Conservation (phyloP, 1,284 basidiomycete genomes). For the Puccinia coronata region DNA sequence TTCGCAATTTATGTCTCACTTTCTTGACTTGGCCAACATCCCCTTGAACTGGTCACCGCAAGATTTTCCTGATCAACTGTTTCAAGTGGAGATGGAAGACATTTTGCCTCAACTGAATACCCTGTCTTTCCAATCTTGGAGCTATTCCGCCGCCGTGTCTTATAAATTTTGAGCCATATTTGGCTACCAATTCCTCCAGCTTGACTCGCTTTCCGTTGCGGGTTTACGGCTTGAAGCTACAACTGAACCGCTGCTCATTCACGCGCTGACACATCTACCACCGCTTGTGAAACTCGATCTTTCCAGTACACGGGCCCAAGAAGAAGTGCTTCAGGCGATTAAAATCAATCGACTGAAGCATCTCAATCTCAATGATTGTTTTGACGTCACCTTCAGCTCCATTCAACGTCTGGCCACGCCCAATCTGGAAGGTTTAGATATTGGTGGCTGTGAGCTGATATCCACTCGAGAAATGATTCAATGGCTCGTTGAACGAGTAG, state of each 20-base stretch:
- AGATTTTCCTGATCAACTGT: neutral
- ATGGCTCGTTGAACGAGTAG: slow-evolving; percentile 20
- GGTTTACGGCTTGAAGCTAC: neutral
- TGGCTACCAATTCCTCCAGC: slow-evolving; percentile 21
- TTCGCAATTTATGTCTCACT: slow-evolving; percentile 17
- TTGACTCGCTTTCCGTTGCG: slow-evolving; percentile 35
- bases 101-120: slow-evolving; percentile 22
- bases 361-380: slow-evolving; percentile 19
- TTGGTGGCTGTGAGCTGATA: slow-evolving; percentile 42
- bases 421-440: slow-evolving; percentile 9
- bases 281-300: slow-evolving; percentile 26
- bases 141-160: neutral
- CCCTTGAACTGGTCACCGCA: neutral
- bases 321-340: slow-evolving; percentile 19
- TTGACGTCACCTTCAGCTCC: neutral
- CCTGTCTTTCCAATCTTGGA: slow-evolving; percentile 15
- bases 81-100: neutral
- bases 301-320: neutral
- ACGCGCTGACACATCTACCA: slow-evolving; percentile 18
- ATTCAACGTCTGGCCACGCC: neutral
- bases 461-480: slow-evolving; percentile 33
- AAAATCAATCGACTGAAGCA: slow-evolving; percentile 13
- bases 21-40: slow-evolving; percentile 20
- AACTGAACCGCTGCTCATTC: slow-evolving; percentile 13
- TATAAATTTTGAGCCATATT: slow-evolving; percentile 32